Evolutionary conservation across 768 basidiomycete species (phyloP).

Genomic region (Termitomyces sp.): DNA sequence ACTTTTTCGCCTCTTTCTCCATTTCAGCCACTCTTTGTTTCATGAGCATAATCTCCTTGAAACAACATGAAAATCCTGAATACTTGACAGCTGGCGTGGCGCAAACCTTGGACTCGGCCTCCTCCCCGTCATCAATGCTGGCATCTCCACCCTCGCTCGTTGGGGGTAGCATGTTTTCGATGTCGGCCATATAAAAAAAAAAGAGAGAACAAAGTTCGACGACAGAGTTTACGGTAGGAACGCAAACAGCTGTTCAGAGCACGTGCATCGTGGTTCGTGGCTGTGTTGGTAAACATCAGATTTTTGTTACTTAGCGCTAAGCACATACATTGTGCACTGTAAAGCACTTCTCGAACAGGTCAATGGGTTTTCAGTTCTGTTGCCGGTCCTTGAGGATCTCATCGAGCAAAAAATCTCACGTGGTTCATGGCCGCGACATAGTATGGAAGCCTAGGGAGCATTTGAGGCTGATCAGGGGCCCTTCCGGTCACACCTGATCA

Average conservation of each 20-base stretch:
- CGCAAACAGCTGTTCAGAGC: constrained; percentile 12
- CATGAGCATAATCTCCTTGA: constrained; percentile 85
- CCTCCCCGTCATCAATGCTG: constrained; percentile 53
- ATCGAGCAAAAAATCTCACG: neutral
- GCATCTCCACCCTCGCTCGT: constrained; percentile 28
- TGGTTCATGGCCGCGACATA: neutral
- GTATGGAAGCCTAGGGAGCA: neutral
- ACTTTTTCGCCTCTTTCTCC: constrained; percentile 85
- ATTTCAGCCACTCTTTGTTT: constrained; percentile 90
- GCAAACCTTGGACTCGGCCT: constrained; percentile 55
- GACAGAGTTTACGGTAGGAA: constrained; percentile 3
- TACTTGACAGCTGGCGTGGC: constrained; percentile 1
- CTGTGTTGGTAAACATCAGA: neutral
- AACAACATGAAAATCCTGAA: constrained; percentile 13
- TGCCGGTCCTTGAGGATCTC: constrained; percentile 1
- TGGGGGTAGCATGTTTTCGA: constrained; percentile 36
- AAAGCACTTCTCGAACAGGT: neutral
- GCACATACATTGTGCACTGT: neutral
- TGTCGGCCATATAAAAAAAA: constrained; percentile 39
- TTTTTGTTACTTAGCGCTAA: neutral
- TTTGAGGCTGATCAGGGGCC: constrained; percentile 10
- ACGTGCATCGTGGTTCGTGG: constrained; percentile 4
- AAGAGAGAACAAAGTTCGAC: constrained; percentile 5
- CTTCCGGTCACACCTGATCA: constrained; percentile 4
- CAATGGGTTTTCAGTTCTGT: neutral